A percentile compares a stretch with the other conserved stretches of the same genome.
These are phyloP conservation scores for Wickerhamomyces alni DNA, from an alignment of 805 yeast genomes.

Conservation along the genomic window DNA sequence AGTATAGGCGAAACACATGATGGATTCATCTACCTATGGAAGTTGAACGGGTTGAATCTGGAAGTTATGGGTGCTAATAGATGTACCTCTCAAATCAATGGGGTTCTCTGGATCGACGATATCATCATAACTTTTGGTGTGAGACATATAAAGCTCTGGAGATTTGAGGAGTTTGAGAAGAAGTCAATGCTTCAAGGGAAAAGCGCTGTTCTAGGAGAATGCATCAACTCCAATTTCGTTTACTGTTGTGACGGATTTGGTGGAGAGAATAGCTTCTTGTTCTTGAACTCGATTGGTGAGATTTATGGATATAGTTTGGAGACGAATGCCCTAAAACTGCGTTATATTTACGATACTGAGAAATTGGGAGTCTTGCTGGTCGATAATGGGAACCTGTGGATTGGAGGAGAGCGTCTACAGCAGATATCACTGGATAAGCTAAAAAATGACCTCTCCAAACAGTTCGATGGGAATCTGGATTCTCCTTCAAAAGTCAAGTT, in stretches of 20 bases:
- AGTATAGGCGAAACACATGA: slow-evolving; percentile 67
- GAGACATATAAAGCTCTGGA: slow-evolving; percentile 61
- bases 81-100: slow-evolving; percentile 55
- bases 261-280: slow-evolving; percentile 15
- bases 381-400: slow-evolving; percentile 25
- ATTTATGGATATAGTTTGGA: slow-evolving; percentile 14
- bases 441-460: slow-evolving; percentile 20
- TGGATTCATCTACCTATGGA: slow-evolving; percentile 64
- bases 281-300: slow-evolving; percentile 22
- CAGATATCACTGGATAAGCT: slow-evolving; percentile 18
- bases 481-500: slow-evolving; percentile 22
- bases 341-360: slow-evolving; percentile 6
- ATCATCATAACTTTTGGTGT: slow-evolving; percentile 52
- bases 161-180: slow-evolving; percentile 27
- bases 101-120: slow-evolving; percentile 47
- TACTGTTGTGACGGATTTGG: slow-evolving; percentile 22
- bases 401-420: slow-evolving; percentile 16
- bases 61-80: slow-evolving; percentile 46
- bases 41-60: slow-evolving; percentile 25
- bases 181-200: slow-evolving; percentile 44
- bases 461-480: slow-evolving; percentile 28
- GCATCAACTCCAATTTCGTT: slow-evolving; percentile 44
- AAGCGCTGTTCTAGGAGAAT: slow-evolving; percentile 48
- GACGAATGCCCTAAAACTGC: slow-evolving; percentile 11
- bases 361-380: slow-evolving; percentile 16